Evolutionary conservation across 139 green algal species (phyloP).

Genomic region (Volvox africanus): DNA sequence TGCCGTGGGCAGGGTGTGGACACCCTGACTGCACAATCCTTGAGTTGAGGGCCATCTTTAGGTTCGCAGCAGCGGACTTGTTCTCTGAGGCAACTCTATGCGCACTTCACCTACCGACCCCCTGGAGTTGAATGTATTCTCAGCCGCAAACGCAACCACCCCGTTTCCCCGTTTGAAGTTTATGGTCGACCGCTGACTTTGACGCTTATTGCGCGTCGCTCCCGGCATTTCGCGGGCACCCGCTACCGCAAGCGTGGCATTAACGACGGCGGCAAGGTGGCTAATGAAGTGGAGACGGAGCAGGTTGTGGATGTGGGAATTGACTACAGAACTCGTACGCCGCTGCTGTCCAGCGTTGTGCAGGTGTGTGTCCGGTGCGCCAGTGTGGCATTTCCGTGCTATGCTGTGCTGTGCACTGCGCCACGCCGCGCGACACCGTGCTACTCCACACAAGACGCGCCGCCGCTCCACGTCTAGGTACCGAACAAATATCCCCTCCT

Average conservation of each 20-base stretch:
- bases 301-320: constrained; percentile 75
- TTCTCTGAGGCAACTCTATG: too few species aligned
- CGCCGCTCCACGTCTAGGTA: too few species aligned
- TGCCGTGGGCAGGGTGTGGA: too few species aligned
- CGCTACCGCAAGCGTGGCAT: constrained; percentile 95
- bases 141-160: too few species aligned
- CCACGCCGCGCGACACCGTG: neutral
- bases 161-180: constrained; percentile 54
- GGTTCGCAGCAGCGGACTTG: too few species aligned
- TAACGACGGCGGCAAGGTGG: constrained; percentile 86
- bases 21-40: too few species aligned
- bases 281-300: constrained; percentile 96
- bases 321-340: constrained; percentile 74
- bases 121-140: too few species aligned
- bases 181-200: constrained; percentile 88
- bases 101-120: too few species aligned
- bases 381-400: neutral
- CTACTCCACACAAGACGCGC: too few species aligned
- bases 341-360: constrained; percentile 74
- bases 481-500: too few species aligned
- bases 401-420: neutral
- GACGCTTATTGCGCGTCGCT: constrained; percentile 91
- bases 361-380: constrained; percentile 58
- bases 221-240: constrained; percentile 95
- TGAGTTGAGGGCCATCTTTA: too few species aligned